phyloP scores from a whole-genome alignment of 495 filamentous ascomycete species.

The Penicillium soppii region DNA sequence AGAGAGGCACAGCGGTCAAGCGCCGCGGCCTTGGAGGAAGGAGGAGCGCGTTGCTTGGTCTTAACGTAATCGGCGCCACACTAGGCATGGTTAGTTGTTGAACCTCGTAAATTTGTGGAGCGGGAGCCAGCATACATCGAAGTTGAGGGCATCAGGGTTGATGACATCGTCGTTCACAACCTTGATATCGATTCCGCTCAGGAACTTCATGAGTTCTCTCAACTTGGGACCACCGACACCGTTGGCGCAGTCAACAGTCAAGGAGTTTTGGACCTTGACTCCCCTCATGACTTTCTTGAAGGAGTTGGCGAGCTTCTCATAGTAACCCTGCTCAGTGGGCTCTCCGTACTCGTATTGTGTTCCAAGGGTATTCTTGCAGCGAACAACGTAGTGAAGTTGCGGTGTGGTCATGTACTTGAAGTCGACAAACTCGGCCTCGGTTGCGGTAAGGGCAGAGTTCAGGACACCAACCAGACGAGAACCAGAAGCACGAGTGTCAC shows the following conservation, averaged over 20 bases:
- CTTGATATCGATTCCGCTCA: conserved; percentile 76
- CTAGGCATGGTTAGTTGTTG: conserved; percentile 41
- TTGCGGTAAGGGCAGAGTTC: conserved; percentile 71
- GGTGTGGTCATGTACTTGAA: conserved; percentile 89
- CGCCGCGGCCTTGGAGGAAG: conserved; percentile 68
- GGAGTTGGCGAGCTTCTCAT: conserved; percentile 80
- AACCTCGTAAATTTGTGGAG: neutral
- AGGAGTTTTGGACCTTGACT: conserved; percentile 63
- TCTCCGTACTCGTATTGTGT: conserved; percentile 82
- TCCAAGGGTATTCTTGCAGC: conserved; percentile 87
- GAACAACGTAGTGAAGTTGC: conserved; percentile 92
- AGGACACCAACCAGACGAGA: conserved; percentile 77
- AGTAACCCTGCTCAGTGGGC: conserved; percentile 87
- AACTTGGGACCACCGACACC: conserved; percentile 95
- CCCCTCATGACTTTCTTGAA: conserved; percentile 79
- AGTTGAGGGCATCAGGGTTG: conserved; percentile 82
- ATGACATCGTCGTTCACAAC: conserved; percentile 90
- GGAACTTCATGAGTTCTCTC: conserved; percentile 77
- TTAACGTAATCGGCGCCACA: conserved; percentile 98
- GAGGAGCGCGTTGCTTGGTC: conserved; percentile 89
- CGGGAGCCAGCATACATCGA: conserved; percentile 58
- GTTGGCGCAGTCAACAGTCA: conserved; percentile 95
- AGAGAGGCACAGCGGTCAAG: conserved; percentile 87
- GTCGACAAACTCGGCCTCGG: conserved; percentile 71
- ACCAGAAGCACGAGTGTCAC: conserved; percentile 91